Conservation (phyloP, 441 rosid genomes). For the Gossypium schwendimanii region DNA sequence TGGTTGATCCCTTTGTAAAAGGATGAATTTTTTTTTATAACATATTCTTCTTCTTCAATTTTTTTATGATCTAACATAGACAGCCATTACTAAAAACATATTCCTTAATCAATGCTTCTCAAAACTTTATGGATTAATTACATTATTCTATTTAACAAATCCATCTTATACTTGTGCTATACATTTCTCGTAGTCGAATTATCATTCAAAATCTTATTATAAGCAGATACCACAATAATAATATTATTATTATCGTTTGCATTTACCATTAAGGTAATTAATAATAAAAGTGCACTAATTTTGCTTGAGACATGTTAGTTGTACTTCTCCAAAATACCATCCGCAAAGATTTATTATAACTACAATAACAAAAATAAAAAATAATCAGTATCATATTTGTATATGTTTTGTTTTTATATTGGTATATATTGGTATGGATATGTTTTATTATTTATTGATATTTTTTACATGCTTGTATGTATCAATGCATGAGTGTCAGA, state of each 20-base stretch:
- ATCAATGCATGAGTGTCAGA: no score
- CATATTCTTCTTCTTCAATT: not conserved
- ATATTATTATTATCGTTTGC: not conserved
- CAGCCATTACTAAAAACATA: constrained; percentile 6
- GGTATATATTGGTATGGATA: no score
- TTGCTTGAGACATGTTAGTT: not conserved
- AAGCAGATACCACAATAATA: no score
- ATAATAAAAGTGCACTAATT: no score
- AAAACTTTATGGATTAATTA: not conserved
- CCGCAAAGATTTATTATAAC: no score
- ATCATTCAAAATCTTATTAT: not conserved
- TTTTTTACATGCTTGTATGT: no score
- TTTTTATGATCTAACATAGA: constrained; percentile 5
- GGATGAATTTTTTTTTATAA: not conserved
- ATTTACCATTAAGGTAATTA: not conserved
- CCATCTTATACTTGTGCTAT: no score
- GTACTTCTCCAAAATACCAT: not conserved
- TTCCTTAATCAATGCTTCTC: not conserved
- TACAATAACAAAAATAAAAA: no score
- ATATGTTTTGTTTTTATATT: no score
- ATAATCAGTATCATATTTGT: no score
- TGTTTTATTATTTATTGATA: no score
- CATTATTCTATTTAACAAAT: not conserved
- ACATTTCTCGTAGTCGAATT: not conserved
- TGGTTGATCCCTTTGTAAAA: constrained; percentile 6